Base-by-base conservation (phyloP, 2,329 filamentous ascomycete genomes). In the Colletotrichum truncatum region DNA sequence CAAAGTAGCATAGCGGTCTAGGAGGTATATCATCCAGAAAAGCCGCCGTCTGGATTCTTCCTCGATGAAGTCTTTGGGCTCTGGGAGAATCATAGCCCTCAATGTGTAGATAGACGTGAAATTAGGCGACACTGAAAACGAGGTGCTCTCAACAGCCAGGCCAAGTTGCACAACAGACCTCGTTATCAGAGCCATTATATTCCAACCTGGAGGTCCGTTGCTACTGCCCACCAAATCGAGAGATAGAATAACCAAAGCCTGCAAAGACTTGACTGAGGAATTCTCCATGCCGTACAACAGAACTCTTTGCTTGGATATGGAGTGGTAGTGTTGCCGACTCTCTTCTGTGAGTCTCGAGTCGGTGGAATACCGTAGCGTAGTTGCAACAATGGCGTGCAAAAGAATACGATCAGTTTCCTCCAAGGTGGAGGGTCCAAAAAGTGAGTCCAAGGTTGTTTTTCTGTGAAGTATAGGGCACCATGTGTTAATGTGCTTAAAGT, bases 21-120 rank as follows among this genome's bases (percentile, higher is more conserved):
- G 84, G 11, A 97, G 80, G 73, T 97, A 98, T 10, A 97, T 90
- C 89, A 97, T 95, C 94, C 94, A 98, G 76, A 98, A 97, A 1
- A 97, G 82, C 25, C 94, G 85, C 26, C 94, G 86, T 26, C 94
- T 85, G 41, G 92, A 92, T 76, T 98, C 94, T 67, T 97, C 94
- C 74, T 97, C 94, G 60, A 97, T 91, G 77, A 94, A 97, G 67
- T 93, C 92, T 53, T 88, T 89, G 0, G 94, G 87, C 66, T 97
- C 93, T 0, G 93, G 92, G 0, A 97, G 82, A 3, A 95, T 90
- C 81, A 94, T 94, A 14, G 94, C 93, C 58, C 94, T 86, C 45
- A 97, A 81, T 0, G 94, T 97, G 74, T 97, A 97, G 48, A 97
- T 97, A 0, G 94, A 97, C 2, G 91, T 89, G 74, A 91, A 93